phyloP scores from a whole-genome alignment of 1,284 basidiomycete genomes.

The Tetrapyrgos nigripes region DNA sequence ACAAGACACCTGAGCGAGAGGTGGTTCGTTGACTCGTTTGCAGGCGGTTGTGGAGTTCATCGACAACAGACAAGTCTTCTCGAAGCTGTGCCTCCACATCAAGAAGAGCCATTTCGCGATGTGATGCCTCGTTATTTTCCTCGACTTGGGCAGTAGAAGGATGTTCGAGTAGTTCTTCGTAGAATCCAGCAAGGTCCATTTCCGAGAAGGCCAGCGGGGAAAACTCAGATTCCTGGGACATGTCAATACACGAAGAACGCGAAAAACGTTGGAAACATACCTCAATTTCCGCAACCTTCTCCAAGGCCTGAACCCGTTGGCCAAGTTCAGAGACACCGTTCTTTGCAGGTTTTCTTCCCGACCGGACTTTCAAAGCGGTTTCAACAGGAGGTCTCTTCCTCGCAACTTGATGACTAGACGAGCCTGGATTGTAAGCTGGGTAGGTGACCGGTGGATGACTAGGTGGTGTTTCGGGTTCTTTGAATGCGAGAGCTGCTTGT shows the following conservation, averaged over 20 bases:
- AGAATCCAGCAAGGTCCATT: slow-evolving; percentile 53
- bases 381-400: slow-evolving; percentile 7
- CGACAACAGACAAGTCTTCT: slow-evolving; percentile 2
- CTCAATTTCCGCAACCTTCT: slow-evolving; percentile 41
- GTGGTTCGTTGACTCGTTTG: neutral
- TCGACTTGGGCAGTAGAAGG: slow-evolving; percentile 26
- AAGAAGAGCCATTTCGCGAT: slow-evolving; percentile 14
- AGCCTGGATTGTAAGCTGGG: neutral
- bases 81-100: slow-evolving; percentile 35
- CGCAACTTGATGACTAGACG: neutral
- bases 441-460: neutral
- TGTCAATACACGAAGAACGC: neutral
- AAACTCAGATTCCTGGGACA: slow-evolving; percentile 35
- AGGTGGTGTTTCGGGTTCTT: neutral
- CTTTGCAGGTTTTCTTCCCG: slow-evolving; percentile 10
- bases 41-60: neutral
- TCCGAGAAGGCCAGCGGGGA: slow-evolving; percentile 51
- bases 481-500: slow-evolving; percentile 15
- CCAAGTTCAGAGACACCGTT: slow-evolving; percentile 39
- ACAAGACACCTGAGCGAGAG: neutral
- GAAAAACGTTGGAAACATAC: slow-evolving; percentile 29
- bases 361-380: slow-evolving; percentile 9
- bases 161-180: slow-evolving; percentile 58
- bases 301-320: slow-evolving; percentile 44
- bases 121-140: slow-evolving; percentile 12